phyloP scores from a whole-genome alignment of 805 yeast species.

The Clavispora phyllophila region DNA sequence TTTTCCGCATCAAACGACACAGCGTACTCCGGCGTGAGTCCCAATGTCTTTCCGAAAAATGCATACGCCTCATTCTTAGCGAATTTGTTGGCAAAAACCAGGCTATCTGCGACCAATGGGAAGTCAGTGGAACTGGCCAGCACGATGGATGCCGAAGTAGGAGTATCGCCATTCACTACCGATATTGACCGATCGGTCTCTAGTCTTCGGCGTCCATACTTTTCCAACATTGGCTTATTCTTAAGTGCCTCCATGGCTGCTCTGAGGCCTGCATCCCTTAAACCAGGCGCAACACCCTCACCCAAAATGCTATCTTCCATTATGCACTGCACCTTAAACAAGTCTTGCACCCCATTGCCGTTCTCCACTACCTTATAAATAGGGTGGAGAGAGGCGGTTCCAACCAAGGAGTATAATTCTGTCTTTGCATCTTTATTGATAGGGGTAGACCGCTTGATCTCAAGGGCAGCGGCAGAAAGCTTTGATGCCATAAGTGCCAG shows the following conservation, averaged over 20 bases:
- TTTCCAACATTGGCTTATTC: conserved; percentile 55
- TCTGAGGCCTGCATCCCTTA: conserved; percentile 71
- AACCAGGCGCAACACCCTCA: conserved; percentile 61
- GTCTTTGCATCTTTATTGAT: conserved; percentile 68
- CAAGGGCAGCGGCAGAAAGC: conserved; percentile 26
- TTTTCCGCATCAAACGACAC: conserved; percentile 19
- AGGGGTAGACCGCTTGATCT: conserved; percentile 29
- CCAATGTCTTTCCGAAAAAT: conserved; percentile 29
- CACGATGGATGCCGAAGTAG: neutral
- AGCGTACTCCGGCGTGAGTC: conserved; percentile 31
- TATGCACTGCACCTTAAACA: conserved; percentile 60
- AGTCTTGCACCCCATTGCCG: conserved; percentile 44
- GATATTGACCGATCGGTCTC: conserved; percentile 18
- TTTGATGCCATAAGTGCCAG: conserved; percentile 45
- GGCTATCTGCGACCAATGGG: conserved; percentile 26
- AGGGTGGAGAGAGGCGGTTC: conserved; percentile 65
- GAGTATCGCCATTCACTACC: conserved; percentile 3
- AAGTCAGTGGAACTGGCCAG: conserved; percentile 9
- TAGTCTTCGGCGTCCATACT: conserved; percentile 51
- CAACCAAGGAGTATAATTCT: conserved; percentile 71
- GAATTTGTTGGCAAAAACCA: conserved; percentile 23
- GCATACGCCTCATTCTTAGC: conserved; percentile 40
- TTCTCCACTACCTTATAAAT: conserved; percentile 45
- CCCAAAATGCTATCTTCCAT: conserved; percentile 68
- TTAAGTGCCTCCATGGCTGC: conserved; percentile 81